Evolutionary conservation across 768 basidiomycete species (phyloP).

Genomic region (Kwoniella sp.): DNA sequence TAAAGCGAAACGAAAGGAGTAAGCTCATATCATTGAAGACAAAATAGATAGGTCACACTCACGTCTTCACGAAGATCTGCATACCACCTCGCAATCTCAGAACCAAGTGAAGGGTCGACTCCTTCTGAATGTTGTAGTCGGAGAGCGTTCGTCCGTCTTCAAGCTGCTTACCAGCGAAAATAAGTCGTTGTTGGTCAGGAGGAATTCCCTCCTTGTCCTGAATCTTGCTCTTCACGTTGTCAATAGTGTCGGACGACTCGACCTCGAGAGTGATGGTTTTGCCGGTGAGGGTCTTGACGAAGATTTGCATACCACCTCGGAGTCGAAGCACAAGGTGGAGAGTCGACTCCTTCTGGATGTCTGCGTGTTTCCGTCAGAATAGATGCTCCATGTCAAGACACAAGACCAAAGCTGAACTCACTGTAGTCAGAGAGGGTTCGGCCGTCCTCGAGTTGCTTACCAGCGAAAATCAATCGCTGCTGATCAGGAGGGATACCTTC

Average conservation of each 20-base stretch:
- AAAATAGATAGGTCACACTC: neutral
- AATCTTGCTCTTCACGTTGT: conserved; percentile 92
- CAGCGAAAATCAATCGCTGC: conserved; percentile 60
- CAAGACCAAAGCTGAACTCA: conserved; percentile 13
- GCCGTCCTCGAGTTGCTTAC: conserved; percentile 87
- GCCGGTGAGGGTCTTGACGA: conserved; percentile 57
- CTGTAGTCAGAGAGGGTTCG: conserved; percentile 87
- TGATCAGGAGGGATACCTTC: conserved; percentile 31
- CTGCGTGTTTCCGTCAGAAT: conserved; percentile 22
- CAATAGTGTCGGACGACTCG: conserved; percentile 89
- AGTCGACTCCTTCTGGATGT: conserved; percentile 57
- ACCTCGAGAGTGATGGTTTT: conserved; percentile 64
- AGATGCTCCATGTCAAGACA: neutral
- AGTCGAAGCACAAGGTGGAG: conserved; percentile 70
- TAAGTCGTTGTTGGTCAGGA: conserved; percentile 81
- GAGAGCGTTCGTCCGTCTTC: conserved; percentile 89
- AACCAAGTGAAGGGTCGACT: conserved; percentile 60
- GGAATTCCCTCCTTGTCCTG: conserved; percentile 71
- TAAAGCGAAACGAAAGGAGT: neutral
- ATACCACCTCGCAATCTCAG: conserved; percentile 85
- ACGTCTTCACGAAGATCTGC: conserved; percentile 58
- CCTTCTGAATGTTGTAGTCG: conserved; percentile 65
- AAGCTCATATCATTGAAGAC: conserved; percentile 3
- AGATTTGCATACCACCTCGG: conserved; percentile 80
- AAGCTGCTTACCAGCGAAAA: conserved; percentile 90